Base-by-base conservation (phyloP, 2,329 filamentous ascomycete genomes). In the Diatrype stigma region DNA sequence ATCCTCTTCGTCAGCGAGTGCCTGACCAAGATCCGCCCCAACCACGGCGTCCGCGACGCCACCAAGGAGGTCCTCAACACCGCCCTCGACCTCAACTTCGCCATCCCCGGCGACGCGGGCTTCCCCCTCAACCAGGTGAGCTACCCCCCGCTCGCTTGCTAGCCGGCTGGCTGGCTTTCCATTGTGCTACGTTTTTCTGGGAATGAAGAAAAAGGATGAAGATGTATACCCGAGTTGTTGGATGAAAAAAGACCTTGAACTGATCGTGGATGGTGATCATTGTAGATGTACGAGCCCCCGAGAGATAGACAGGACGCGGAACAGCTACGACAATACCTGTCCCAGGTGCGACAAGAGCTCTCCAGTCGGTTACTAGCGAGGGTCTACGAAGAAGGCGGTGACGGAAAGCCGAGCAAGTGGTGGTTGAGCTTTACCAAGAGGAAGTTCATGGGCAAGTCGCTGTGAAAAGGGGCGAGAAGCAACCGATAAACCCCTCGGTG, bases 401-500 rank as follows among this genome's bases (percentile, higher is more conserved):
- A 92, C 77, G 71, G 89, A 73, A 82, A 81, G 73, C 82, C 83
- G 50, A 81, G 76, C 71, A 82, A 95, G 84, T 97, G 93, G 90
- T 99, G 94, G 94, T 74, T 99, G 70, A 97, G 94, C 79, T 99
- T 96, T 70, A 90, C 89, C 49, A 97, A 97, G 85, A 86, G 94
- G 75, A 96, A 96, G 84, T 99, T 99, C 69, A 97, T 99, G 94
- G 92, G 92, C 70, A 97, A 97, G 84, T 82, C 83, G 60, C 76
- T 94, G 73, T 92, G 78, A 70, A 30, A 40, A 23, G 21, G 17
- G 21, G n/a, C n/a, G 17, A 48, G 8, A 21, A 40, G 6, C 22
- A 48, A 14, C 19, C 19, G 26, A 14, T 19, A 34, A 26, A 17
- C 22, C 44, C 35, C 17, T 30, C 26, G 26, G 10, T 30, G 26